phyloP scores from a whole-genome alignment of 1,284 basidiomycete species.

The Cutaneotrichosporon sp. region DNA sequence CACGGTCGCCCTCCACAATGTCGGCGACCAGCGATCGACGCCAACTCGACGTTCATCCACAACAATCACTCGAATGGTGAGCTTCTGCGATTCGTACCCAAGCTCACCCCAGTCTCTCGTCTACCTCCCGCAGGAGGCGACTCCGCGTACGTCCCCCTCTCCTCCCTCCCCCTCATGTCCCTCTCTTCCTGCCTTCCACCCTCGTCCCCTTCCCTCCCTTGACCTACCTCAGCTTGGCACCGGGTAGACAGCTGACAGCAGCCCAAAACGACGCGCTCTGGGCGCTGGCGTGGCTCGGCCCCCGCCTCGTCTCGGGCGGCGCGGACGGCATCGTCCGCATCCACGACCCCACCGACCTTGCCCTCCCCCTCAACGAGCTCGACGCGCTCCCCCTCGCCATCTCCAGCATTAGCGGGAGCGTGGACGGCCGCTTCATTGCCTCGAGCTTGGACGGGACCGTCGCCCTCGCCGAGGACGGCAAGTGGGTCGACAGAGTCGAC shows the following conservation, averaged over 20 bases:
- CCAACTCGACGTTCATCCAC: not conserved
- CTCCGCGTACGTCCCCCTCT: slow-evolving; percentile 30
- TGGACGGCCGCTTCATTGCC: slow-evolving; percentile 66
- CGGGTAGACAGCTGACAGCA: slow-evolving; percentile 12
- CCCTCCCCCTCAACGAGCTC: slow-evolving; percentile 63
- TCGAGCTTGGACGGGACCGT: slow-evolving; percentile 81
- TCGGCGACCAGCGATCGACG: not conserved
- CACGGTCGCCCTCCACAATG: not conserved
- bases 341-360: slow-evolving; percentile 57
- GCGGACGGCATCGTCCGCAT: slow-evolving; percentile 48
- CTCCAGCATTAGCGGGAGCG: slow-evolving; percentile 67
- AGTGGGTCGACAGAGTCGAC: slow-evolving; percentile 65
- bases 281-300: slow-evolving; percentile 39
- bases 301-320: slow-evolving; percentile 37
- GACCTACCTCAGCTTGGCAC: not conserved
- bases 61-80: slow-evolving; percentile 16
- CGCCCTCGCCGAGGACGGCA: slow-evolving; percentile 63
- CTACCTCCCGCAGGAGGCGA: slow-evolving; percentile 46
- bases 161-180: not conserved
- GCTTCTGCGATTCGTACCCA: not conserved
- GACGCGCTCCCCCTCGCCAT: slow-evolving; percentile 73
- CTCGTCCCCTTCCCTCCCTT: no score
- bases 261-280: slow-evolving; percentile 45
- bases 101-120: slow-evolving; percentile 37
- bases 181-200: not conserved